Base-by-base conservation (phyloP, 768 basidiomycete species). In the Strobilomyces dryophilus region DNA sequence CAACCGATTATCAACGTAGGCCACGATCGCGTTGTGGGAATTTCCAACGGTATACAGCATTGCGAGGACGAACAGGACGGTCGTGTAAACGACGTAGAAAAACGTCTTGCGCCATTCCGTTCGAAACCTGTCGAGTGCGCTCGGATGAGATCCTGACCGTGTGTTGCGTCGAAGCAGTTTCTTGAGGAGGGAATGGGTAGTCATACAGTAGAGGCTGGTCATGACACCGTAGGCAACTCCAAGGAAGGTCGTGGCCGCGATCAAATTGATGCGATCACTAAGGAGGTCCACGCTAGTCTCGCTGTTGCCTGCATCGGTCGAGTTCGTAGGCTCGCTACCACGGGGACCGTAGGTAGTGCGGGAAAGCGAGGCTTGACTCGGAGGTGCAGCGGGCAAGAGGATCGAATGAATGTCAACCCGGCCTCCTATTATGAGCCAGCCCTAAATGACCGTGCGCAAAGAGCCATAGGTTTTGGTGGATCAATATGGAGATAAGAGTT, bases 1-100 rank as follows among this genome's bases (percentile, higher is more conserved):
- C 21, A 56, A 31, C 46, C 69, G 57, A 43, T 72, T 66, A 10
- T 71, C 55, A 36, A 71, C 57, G 46, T 62, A 71, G 52, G 58
- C 60, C 7, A 72, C 45, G 44, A 65, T 57, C 8, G 71, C 59
- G 8, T 60, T 59, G 39, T 61, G 64, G 37, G 67, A 65, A 48
- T 66, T 70, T 20, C 62, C 59, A 27, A 59, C 56, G n/a, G 60
- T 59, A 40, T 62, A 71, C 31, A 71, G 4, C 7, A 64, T 66
- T 40, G 47, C 65, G 10, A 69, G 45, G 24, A 64, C 40, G 35
- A 72, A 72, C 35, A 71, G 21, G 47, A 60, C 39, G 17, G 56
- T 48, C 18, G 69, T 63, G 46, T 67, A 72, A 11, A 4, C 5
- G 44, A 71, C 47, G 45, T 67, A 63, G 31, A 66, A 65, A n/a